These are phyloP conservation scores for Casuarina glauca DNA, from an alignment of 306 rosid genomes.

Conservation along the genomic window DNA sequence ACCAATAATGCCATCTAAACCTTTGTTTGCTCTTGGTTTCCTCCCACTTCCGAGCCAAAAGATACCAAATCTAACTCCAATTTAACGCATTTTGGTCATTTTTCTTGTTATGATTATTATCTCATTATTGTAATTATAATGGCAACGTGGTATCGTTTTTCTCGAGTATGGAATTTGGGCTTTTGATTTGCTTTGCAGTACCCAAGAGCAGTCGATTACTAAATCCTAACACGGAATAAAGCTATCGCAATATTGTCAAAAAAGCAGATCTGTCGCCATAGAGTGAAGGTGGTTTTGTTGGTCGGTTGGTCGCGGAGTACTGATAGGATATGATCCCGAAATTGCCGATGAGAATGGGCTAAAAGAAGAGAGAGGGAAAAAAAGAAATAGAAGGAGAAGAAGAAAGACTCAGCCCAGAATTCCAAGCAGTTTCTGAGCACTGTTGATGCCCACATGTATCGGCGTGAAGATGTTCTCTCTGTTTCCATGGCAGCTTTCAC, in stretches of 20 bases:
- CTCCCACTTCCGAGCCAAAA: background rate
- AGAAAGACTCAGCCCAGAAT: slow-evolving; percentile 38
- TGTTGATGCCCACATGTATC: slow-evolving; percentile 57
- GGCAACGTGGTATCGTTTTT: background rate
- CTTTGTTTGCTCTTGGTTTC: background rate
- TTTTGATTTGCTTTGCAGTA: slow-evolving; percentile 44
- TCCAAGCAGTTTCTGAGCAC: slow-evolving; percentile 43
- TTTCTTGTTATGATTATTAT: slow-evolving; percentile 18
- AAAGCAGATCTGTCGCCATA: slow-evolving; percentile 32
- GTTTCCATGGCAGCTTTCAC: slow-evolving; percentile 72
- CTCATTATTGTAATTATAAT: slow-evolving; percentile 25
- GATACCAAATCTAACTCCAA: background rate
- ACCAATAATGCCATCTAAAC: background rate
- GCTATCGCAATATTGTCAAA: slow-evolving; percentile 37
- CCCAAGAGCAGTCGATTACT: slow-evolving; percentile 44
- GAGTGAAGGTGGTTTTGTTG: slow-evolving; percentile 33
- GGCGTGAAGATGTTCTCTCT: slow-evolving; percentile 81
- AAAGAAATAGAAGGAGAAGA: slow-evolving; percentile 25
- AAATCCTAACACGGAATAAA: slow-evolving; percentile 38
- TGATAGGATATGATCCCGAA: slow-evolving; percentile 34
- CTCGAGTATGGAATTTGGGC: slow-evolving; percentile 47
- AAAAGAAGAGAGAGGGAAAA: slow-evolving; percentile 6
- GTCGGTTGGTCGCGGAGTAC: slow-evolving; percentile 45
- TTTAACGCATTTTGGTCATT: background rate
- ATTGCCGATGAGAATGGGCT: slow-evolving; percentile 12